Conservation (phyloP, 2,329 filamentous ascomycete species). For the Grosmannia huntii region DNA sequence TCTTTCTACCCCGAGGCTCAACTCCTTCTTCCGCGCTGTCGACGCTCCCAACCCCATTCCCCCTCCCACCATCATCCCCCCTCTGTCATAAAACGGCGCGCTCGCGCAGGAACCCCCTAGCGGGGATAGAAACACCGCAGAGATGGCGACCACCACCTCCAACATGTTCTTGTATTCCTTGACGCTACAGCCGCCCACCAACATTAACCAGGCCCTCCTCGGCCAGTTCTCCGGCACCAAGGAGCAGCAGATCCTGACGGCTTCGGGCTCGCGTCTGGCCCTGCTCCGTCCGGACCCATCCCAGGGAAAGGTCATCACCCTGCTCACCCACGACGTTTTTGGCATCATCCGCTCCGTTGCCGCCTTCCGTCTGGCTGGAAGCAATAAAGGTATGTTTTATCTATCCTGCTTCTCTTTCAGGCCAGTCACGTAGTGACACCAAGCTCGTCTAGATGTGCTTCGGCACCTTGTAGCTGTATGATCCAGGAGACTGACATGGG, state of each 20-base stretch:
- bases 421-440: constrained; percentile 59
- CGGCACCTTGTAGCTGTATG: background rate
- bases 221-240: constrained; percentile 94
- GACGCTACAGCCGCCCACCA: constrained; percentile 85
- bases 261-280: constrained; percentile 77
- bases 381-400: constrained; percentile 73
- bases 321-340: constrained; percentile 89
- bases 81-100: background rate
- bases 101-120: constrained; percentile 32
- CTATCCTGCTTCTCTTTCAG: constrained; percentile 74
- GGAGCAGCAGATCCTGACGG: constrained; percentile 94
- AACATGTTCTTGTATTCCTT: constrained; percentile 98
- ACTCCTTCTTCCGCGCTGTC: background rate
- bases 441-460: constrained; percentile 28
- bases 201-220: constrained; percentile 78
- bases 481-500: background rate
- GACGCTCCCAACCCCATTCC: background rate
- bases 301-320: constrained; percentile 72
- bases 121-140: constrained; percentile 24
- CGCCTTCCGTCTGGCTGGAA: constrained; percentile 83
- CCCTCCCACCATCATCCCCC: background rate
- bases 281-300: constrained; percentile 76
- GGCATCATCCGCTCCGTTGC: constrained; percentile 86
- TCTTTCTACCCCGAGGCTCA: background rate
- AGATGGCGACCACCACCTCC: constrained; percentile 83